Percentiles rank a stretch among this genome's conserved stretches.
Conservation (phyloP, 805 yeast genomes). For the Wickerhamiella allomyrinae region DNA sequence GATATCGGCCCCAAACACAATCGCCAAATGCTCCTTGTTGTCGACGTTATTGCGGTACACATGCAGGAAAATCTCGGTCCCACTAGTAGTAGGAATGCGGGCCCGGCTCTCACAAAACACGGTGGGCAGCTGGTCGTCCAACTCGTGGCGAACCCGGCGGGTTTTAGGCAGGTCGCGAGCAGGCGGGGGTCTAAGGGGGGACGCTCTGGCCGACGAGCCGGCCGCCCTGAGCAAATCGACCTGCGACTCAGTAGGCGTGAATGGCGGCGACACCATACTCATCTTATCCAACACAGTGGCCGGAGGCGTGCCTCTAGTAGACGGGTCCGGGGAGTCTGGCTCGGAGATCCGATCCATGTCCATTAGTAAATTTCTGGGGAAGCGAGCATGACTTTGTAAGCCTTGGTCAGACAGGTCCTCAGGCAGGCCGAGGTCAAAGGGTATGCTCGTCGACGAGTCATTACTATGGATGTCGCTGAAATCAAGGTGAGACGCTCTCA, state of each 20-base stretch:
- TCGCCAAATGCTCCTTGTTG: slow-evolving; percentile 88
- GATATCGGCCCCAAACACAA: slow-evolving; percentile 88
- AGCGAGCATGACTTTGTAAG: too few species aligned
- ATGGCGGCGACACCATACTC: slow-evolving; percentile 26
- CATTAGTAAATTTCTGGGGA: slow-evolving; percentile 7
- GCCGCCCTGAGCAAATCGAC: slow-evolving; percentile 11
- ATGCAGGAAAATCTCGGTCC: slow-evolving; percentile 87
- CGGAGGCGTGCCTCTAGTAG: slow-evolving; percentile 1
- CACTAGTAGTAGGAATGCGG: slow-evolving; percentile 88
- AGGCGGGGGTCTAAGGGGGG: background rate
- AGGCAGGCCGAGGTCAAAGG: too few species aligned
- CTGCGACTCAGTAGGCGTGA: slow-evolving; percentile 19
- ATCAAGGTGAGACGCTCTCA: too few species aligned
- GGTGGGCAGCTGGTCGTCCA: slow-evolving; percentile 38
- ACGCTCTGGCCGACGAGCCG: background rate
- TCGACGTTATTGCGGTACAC: slow-evolving; percentile 76
- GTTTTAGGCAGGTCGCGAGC: slow-evolving; percentile 1
- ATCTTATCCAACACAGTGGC: slow-evolving; percentile 12
- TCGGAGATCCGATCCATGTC: slow-evolving; percentile 4
- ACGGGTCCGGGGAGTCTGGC: background rate
- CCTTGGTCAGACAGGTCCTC: too few species aligned
- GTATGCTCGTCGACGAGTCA: too few species aligned
- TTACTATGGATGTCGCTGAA: too few species aligned
- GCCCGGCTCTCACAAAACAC: slow-evolving; percentile 90
- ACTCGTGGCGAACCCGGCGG: slow-evolving; percentile 5